A percentile compares a stretch with the other conserved stretches of the same genome.
phyloP scores from a whole-genome alignment of 352 stramenopile species.

The Pythium aquatile region DNA sequence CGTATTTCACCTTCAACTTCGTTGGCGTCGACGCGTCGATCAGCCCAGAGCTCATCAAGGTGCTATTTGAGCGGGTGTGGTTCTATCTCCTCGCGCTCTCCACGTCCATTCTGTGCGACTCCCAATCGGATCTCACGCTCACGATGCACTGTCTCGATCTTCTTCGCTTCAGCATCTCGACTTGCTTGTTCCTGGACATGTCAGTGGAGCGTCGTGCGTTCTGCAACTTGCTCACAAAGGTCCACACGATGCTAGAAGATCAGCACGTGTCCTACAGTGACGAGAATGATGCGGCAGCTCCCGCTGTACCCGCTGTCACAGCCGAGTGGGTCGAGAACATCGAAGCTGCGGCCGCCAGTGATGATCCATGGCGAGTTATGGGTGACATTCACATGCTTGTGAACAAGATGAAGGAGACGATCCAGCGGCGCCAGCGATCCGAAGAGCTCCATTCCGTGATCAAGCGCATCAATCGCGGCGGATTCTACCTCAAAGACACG shows the following conservation, averaged over 20 bases:
- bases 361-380: conserved; percentile 83
- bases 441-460: conserved; percentile 86
- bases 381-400: conserved; percentile 89
- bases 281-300: conserved; percentile 19
- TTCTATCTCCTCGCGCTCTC: conserved; percentile 91
- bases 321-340: conserved; percentile 59
- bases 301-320: conserved; percentile 1
- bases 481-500: conserved; percentile 92
- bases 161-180: conserved; percentile 78
- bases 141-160: conserved; percentile 83
- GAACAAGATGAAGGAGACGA: conserved; percentile 87
- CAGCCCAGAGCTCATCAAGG: conserved; percentile 90
- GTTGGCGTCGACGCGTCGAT: conserved; percentile 90
- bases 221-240: conserved; percentile 68
- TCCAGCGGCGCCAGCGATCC: conserved; percentile 77
- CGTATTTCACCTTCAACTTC: conserved; percentile 88
- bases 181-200: conserved; percentile 83
- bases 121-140: conserved; percentile 72
- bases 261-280: conserved; percentile 19
- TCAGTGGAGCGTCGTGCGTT: conserved; percentile 72
- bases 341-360: conserved; percentile 53
- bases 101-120: conserved; percentile 81
- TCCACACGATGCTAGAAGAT: conserved; percentile 61
- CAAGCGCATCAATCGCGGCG: conserved; percentile 89
- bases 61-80: conserved; percentile 94